Evolutionary conservation across 2,329 filamentous ascomycete species (phyloP).

Genomic region (Aspergillus amoenus): DNA sequence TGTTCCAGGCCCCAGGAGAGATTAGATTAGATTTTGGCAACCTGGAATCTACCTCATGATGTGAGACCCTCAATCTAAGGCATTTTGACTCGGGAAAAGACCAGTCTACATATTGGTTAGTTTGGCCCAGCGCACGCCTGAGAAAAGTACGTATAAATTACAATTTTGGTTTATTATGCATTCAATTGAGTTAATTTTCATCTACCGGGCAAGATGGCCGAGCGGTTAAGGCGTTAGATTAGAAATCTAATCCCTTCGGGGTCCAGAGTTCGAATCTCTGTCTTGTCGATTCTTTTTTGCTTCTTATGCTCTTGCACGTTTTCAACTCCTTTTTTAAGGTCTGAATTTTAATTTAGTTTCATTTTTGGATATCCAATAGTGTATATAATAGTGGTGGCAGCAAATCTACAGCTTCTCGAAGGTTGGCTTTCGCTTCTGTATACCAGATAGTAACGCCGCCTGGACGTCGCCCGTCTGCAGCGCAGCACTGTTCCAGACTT

Average conservation of each 20-base stretch:
- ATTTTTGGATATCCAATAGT: not conserved
- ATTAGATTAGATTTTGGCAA: too few species aligned
- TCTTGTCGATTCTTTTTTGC: constrained; percentile 11
- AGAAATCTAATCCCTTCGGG: constrained; percentile 16
- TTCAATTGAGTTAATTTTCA: not conserved
- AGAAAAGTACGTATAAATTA: not conserved
- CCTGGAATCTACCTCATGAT: too few species aligned
- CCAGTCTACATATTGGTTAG: too few species aligned
- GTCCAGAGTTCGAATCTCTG: constrained; percentile 18
- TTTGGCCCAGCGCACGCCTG: too few species aligned
- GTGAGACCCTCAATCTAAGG: too few species aligned
- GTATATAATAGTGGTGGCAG: not conserved
- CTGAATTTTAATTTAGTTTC: not conserved
- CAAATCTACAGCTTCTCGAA: constrained; percentile 74
- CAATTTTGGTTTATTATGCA: not conserved
- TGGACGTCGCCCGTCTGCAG: constrained; percentile 78
- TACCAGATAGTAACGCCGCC: constrained; percentile 69
- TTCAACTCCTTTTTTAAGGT: too few species aligned
- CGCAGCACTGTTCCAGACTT: constrained; percentile 81
- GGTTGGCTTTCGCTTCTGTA: constrained; percentile 74
- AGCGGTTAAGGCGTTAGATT: constrained; percentile 17
- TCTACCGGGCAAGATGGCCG: constrained; percentile 11
- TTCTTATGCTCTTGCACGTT: too few species aligned
- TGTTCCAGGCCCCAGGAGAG: not conserved
- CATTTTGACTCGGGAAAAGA: too few species aligned